Evolutionary conservation across 2,329 filamentous ascomycete genomes (phyloP), one percentile per base, ranked within the genome.

Genomic region (Fusarium mexicanum): DNA sequence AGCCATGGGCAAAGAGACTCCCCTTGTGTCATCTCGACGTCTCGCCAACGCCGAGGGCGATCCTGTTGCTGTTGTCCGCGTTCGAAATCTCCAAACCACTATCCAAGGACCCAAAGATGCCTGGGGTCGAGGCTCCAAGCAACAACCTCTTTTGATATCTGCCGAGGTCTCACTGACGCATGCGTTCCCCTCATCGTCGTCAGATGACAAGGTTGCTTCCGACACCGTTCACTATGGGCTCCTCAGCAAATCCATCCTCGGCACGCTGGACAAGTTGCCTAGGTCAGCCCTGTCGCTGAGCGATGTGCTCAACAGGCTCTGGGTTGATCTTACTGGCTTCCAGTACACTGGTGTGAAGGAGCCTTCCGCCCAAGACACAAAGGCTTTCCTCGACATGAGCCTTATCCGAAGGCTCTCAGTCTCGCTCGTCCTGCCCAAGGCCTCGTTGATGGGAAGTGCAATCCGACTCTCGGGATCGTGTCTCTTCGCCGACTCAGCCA

Each of bases 181-280:
- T 13, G 81, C 86, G 1, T 94, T 94, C 78, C 84, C 83, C 54
- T 85, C 87, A 1, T 89, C 91, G 3, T 90, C 91, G 0, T 77
- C 85, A 3, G 81, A 81, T 9, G 93, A 95, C 82, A 83, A 83
- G 14, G 87, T 95, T 40, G 87, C 90, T 51, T 81, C 82, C n/a
- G 92, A 92, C 79, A 95, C 93, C 5, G 89, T 94, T 31, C 92
- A 95, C 83, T 95, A 95, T 78, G 93, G 93, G 5, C 86, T 84
- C 16, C 85, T 95, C 20, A 91, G 90, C 83, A 94, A 94, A 82
- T 85, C 86, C 0, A 85, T 95, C 20, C 83, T 92, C 38, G 80
- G 81, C 31, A 84, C 83, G 18, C 78, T 91, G 33, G 80, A 82
- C 16, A 69, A 47, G 17, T 35, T 60, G 26, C 66, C 73, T 8